Evolutionary conservation across 345 rosid genomes (phyloP).

Genomic region (Eutrema japonicum): DNA sequence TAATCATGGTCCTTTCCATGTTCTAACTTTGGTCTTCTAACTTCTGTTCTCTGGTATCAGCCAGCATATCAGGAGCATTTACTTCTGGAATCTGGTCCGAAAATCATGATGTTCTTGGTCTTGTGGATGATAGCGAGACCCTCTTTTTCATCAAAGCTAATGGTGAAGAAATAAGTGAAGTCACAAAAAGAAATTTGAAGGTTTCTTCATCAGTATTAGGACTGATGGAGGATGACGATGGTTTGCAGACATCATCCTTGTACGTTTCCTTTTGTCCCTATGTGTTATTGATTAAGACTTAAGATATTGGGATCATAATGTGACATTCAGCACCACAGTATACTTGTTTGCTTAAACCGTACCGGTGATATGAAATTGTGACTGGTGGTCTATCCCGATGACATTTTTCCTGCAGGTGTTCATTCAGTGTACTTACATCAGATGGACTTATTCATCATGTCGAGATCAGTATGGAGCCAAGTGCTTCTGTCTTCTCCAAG

Average conservation of each 20-base stretch:
- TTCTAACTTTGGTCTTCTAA: conserved; percentile 28
- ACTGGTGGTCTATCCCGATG: conserved; percentile 20
- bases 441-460: conserved; percentile 75
- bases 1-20: conserved; percentile 12
- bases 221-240: conserved; percentile 57
- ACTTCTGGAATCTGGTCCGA: conserved; percentile 87
- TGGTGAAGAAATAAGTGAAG: conserved; percentile 78
- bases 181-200: conserved; percentile 62
- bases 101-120: conserved; percentile 78
- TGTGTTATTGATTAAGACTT: conserved; percentile 32
- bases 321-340: conserved; percentile 10
- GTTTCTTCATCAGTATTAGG: conserved; percentile 68
- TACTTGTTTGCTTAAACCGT: conserved; percentile 19
- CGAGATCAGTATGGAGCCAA: conserved; percentile 73
- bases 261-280: conserved; percentile 47
- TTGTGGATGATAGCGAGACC: conserved; percentile 64
- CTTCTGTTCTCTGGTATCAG: conserved; percentile 52
- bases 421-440: conserved; percentile 63
- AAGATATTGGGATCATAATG: conserved; percentile 17
- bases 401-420: conserved; percentile 60
- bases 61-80: conserved; percentile 54
- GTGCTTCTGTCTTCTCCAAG: conserved; percentile 58
- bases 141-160: conserved; percentile 78
- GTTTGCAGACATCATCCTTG: conserved; percentile 61
- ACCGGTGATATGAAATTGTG: conserved; percentile 17